Base-by-base conservation (phyloP, 208 protist species). In the Crithidia mellificae region DNA sequence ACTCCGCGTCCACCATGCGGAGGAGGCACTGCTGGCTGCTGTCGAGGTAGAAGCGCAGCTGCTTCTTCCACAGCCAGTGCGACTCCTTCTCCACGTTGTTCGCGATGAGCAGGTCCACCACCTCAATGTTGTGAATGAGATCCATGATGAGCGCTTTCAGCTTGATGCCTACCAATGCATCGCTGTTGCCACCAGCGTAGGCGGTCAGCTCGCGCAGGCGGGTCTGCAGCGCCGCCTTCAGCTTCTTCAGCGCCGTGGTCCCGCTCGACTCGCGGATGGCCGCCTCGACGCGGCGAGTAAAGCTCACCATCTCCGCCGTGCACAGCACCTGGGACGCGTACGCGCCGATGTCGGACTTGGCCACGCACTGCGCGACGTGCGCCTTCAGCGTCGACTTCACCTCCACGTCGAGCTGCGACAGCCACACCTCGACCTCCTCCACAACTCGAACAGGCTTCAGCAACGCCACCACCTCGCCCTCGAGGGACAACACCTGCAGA, bases 111-210 rank as follows among this genome's bases (percentile, higher is more conserved):
- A 90, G 74, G 20, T 98, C 86, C 19, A 98, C 89, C 32, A 99
- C 97, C 20, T 98, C 97, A 46, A 99, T 97, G 79, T 98, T 98
- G 85, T 99, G 98, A 76, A 99, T 99, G 54, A 99, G 85, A 74
- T 99, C 98, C 87, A 99, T 93, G 51, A 99, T 96, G 50, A 99
- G 84, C 1, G 92, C 85, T 82, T 99, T 99, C 41, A 99, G 68
- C 80, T 99, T 99, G 29, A 98, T 85, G 50, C 85, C 78, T 44
- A 98, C 68, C 4, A 99, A 82, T 15, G 65, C 72, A 63, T 92
- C 83, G 63, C 77, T 95, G 74, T 97, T 96, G 55, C 87, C 63
- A 2, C 83, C 85, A 2, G 93, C 82, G 64, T 87, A 96, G 27
- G 79, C 75, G 17, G 85, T 90, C 46, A 98, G 86, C 59, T 93